Percentiles rank a stretch among this genome's conserved stretches.
Evolutionary conservation across 1,284 basidiomycete species (phyloP).

Genomic region (Xanthoconium separans): DNA sequence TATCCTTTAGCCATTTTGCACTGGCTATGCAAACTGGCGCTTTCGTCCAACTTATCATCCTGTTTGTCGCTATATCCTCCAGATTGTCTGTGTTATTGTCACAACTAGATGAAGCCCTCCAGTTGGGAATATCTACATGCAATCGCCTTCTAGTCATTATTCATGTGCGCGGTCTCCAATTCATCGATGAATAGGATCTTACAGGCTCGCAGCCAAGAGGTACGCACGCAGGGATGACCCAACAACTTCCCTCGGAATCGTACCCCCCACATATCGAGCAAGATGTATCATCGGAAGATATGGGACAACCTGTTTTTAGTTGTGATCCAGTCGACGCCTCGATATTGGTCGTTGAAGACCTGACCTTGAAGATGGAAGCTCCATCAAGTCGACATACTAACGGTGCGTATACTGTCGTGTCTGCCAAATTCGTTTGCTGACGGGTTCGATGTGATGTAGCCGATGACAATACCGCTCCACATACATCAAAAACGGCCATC

Average conservation of each 20-base stretch:
- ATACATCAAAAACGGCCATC: not conserved
- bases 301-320: constrained; percentile 10
- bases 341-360: not conserved
- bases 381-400: not conserved
- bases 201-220: constrained; percentile 17
- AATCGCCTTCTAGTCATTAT: constrained; percentile 28
- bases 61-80: constrained; percentile 58
- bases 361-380: not conserved
- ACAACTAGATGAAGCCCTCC: constrained; percentile 43
- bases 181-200: not conserved
- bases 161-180: constrained; percentile 16
- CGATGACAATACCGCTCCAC: not conserved
- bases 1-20: constrained; percentile 49
- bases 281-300: constrained; percentile 15
- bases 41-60: constrained; percentile 64
- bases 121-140: constrained; percentile 30
- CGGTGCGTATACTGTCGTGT: constrained; percentile 5
- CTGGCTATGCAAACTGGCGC: constrained; percentile 68
- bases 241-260: not conserved
- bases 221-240: not conserved
- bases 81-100: constrained; percentile 49
- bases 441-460: constrained; percentile 1
- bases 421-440: constrained; percentile 5
- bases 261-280: not conserved
- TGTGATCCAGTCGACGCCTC: not conserved